Percentiles rank a stretch among this genome's conserved stretches.
Conservation (phyloP, 139 green algal genomes). For the Volvox reticuliferus region DNA sequence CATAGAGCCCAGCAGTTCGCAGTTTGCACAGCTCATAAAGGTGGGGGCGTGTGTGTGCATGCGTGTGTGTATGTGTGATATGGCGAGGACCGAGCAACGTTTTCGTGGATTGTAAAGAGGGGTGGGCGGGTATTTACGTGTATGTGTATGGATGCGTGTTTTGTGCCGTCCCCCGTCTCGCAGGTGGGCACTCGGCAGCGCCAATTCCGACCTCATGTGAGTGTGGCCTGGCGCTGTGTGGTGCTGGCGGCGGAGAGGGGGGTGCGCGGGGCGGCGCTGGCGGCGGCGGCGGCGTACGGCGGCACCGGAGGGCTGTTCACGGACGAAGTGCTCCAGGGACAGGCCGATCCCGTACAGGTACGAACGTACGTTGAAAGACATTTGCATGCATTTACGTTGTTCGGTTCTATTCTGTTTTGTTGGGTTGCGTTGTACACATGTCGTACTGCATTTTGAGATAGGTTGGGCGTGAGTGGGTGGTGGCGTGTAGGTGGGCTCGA, state of each 20-base stretch:
- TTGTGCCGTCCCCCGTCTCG: not conserved
- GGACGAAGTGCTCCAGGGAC: not conserved
- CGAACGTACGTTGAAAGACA: not conserved
- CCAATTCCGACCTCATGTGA: not conserved
- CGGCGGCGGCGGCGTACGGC: constrained; percentile 37
- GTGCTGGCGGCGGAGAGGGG: constrained; percentile 53
- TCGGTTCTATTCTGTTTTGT: no score
- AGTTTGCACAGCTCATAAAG: constrained; percentile 53
- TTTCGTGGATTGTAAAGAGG: no score
- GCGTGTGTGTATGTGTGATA: no score
- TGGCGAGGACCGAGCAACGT: no score
- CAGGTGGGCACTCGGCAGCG: constrained; percentile 28
- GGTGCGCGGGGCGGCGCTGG: constrained; percentile 54
- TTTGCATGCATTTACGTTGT: no score
- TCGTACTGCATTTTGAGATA: no score
- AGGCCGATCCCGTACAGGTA: constrained; percentile 13
- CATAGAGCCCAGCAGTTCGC: constrained; percentile 48
- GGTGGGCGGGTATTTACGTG: not conserved
- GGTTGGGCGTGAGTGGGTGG: not conserved
- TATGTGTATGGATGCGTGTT: not conserved
- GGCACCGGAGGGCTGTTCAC: constrained; percentile 12
- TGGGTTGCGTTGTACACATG: no score
- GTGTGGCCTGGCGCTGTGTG: constrained; percentile 24
- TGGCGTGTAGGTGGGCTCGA: not conserved
- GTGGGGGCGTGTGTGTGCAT: not conserved